Conservation (phyloP, 2,329 filamentous ascomycete genomes). For the Calycina marina region DNA sequence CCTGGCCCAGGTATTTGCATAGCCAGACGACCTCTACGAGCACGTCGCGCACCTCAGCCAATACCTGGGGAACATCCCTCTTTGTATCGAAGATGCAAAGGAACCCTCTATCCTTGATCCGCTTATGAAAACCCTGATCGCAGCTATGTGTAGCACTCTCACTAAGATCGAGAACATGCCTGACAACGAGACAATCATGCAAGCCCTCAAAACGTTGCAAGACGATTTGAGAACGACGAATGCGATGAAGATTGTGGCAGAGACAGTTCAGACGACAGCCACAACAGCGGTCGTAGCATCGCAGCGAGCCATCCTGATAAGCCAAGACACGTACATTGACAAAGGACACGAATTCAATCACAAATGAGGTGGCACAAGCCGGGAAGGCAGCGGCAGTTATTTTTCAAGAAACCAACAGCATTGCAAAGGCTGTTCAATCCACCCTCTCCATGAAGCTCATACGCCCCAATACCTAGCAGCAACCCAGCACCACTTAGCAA, state of each 20-base stretch:
- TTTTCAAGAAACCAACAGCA: background rate
- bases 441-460: background rate
- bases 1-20: too few relatives aligned
- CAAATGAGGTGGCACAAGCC: background rate
- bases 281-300: background rate
- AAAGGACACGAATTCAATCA: background rate
- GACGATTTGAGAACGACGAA: background rate
- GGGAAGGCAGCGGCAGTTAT: background rate
- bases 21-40: too few relatives aligned
- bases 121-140: background rate
- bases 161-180: background rate
- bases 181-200: background rate
- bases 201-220: background rate
- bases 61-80: too few relatives aligned
- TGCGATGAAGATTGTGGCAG: background rate
- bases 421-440: background rate
- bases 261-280: background rate
- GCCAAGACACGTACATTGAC: too few relatives aligned
- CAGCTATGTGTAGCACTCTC: background rate
- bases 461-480: background rate
- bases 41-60: too few relatives aligned
- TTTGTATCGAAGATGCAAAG: too few relatives aligned
- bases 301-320: background rate
- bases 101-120: background rate
- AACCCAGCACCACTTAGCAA: background rate